Evolutionary conservation across 805 yeast genomes (phyloP).

Genomic region (Lipomyces japonicus): DNA sequence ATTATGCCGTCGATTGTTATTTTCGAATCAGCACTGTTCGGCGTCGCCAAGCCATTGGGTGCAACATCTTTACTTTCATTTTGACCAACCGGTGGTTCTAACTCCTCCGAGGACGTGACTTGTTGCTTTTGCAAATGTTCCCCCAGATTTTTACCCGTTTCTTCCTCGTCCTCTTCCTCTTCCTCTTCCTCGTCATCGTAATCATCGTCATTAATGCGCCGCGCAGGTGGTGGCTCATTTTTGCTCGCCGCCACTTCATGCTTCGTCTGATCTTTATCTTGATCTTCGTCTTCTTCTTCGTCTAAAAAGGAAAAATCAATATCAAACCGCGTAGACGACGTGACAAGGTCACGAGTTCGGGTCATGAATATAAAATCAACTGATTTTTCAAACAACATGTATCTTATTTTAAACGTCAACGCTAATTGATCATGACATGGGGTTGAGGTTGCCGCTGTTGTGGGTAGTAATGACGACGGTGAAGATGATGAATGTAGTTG

Average conservation of each 20-base stretch:
- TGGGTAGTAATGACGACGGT: too few species aligned
- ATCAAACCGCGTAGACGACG: conserved; percentile 22
- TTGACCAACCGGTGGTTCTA: conserved; percentile 8
- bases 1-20: conserved; percentile 15
- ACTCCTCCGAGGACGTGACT: too few species aligned
- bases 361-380: conserved; percentile 34
- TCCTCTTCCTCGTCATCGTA: conserved; percentile 43
- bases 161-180: conserved; percentile 38
- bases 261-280: not conserved
- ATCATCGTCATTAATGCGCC: conserved; percentile 29
- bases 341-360: not conserved
- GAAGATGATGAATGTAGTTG: too few species aligned
- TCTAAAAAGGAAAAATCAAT: conserved; percentile 31
- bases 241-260: conserved; percentile 4
- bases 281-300: conserved; percentile 15
- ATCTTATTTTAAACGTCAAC: conserved; percentile 41
- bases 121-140: too few species aligned
- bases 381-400: conserved; percentile 41
- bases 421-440: conserved; percentile 37
- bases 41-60: not conserved
- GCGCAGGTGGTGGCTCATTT: conserved; percentile 9
- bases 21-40: not conserved
- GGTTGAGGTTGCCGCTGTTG: too few species aligned
- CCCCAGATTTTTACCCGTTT: conserved; percentile 23
- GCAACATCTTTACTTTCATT: conserved; percentile 24